phyloP scores from a whole-genome alignment of 116 monocot species.

The Iris pallida region DNA sequence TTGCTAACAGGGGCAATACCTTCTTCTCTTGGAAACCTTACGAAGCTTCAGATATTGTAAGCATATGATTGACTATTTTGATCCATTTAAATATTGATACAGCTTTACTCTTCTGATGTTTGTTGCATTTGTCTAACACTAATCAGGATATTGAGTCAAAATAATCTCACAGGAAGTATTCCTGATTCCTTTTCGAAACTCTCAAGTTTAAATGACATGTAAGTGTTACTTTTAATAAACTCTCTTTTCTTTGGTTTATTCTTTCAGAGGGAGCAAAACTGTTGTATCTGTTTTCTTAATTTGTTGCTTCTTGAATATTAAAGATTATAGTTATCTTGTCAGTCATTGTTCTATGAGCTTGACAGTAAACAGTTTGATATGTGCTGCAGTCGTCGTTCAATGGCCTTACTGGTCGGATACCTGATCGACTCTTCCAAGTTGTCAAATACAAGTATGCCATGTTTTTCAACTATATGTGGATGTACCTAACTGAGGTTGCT shows the following conservation, averaged over 20 bases:
- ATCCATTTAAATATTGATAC: neutral
- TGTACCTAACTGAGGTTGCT: neutral
- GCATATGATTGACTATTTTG: conserved; percentile 18
- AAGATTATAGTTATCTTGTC: neutral
- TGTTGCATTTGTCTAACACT: conserved; percentile 8
- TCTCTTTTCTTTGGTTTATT: neutral
- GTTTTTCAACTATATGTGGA: neutral
- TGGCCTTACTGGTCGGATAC: conserved; percentile 74
- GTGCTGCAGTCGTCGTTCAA: conserved; percentile 66
- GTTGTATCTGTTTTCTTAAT: neutral
- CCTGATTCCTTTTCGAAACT: conserved; percentile 69
- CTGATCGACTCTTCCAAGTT: conserved; percentile 61
- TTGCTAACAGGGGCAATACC: conserved; percentile 72
- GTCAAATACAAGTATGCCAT: conserved; percentile 81
- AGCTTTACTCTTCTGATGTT: conserved; percentile 8
- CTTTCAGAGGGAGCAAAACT: too few species aligned
- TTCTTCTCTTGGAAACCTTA: conserved; percentile 79
- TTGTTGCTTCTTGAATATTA: too few species aligned
- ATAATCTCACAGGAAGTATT: conserved; percentile 79
- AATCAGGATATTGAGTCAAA: conserved; percentile 80
- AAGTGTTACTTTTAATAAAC: conserved; percentile 32
- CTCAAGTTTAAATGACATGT: conserved; percentile 69
- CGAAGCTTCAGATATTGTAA: conserved; percentile 81
- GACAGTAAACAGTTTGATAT: conserved; percentile 4
- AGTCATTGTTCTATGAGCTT: conserved; percentile 1